Conservation (phyloP, 345 rosid species). For the Eucalyptus paniculata region DNA sequence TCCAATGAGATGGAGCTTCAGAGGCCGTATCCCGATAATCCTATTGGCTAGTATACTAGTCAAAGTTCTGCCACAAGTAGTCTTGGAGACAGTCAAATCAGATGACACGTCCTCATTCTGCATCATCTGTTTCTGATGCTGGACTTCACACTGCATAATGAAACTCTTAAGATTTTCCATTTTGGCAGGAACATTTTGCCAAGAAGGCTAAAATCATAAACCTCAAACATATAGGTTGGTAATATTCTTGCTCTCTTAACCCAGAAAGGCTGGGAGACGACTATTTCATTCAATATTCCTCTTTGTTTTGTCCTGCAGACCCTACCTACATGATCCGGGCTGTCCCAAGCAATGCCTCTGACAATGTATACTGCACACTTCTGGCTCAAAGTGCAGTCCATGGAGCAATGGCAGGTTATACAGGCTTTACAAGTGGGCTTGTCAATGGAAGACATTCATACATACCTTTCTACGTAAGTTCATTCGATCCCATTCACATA, state of each 20-base stretch:
- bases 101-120: not conserved
- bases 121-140: not conserved
- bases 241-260: not conserved
- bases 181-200: constrained; percentile 34
- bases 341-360: constrained; percentile 58
- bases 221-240: constrained; percentile 53
- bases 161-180: not conserved
- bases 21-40: not conserved
- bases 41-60: not conserved
- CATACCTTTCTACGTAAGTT: constrained; percentile 58
- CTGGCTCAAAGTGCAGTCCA: constrained; percentile 64
- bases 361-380: constrained; percentile 65
- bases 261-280: not conserved
- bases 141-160: not conserved
- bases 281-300: not conserved
- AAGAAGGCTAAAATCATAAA: constrained; percentile 31
- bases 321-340: constrained; percentile 79
- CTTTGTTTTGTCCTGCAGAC: constrained; percentile 14
- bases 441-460: constrained; percentile 63
- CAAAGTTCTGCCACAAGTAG: not conserved
- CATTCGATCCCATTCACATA: not conserved
- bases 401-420: constrained; percentile 79
- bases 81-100: not conserved
- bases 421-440: constrained; percentile 48
- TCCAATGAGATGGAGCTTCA: not conserved